Percentiles rank a stretch among this genome's conserved stretches.
Evolutionary conservation across 2,329 filamentous ascomycete genomes (phyloP).

Genomic region (Alternaria brassicicola): DNA sequence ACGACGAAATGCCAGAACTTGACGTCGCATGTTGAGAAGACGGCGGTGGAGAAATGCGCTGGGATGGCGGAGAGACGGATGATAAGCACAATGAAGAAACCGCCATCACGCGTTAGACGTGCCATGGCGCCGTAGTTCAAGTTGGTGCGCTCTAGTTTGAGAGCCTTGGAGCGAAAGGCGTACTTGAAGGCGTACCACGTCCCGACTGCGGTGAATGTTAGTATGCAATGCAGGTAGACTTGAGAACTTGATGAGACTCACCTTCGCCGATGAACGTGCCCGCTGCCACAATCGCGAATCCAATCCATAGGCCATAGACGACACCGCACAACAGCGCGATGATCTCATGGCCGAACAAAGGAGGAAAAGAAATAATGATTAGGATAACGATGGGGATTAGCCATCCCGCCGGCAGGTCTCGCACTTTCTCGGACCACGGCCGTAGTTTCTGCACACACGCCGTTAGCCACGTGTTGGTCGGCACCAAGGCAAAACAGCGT

Average conservation of each 20-base stretch:
- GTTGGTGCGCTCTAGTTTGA: constrained; percentile 44
- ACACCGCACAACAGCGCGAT: constrained; percentile 45
- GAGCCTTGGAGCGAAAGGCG: constrained; percentile 36
- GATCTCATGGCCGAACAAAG: constrained; percentile 44
- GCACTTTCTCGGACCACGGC: constrained; percentile 44
- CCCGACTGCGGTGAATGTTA: constrained; percentile 32
- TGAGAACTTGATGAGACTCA: constrained; percentile 15
- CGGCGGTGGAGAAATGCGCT: constrained; percentile 44
- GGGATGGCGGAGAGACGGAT: constrained; percentile 46
- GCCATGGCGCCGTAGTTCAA: constrained; percentile 47
- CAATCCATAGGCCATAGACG: constrained; percentile 44
- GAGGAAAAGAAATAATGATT: constrained; percentile 44
- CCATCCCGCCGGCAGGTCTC: constrained; percentile 45
- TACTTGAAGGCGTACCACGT: constrained; percentile 48
- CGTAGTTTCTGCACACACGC: constrained; percentile 32
- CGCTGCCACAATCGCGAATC: constrained; percentile 42
- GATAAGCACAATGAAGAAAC: constrained; percentile 44
- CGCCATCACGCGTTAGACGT: constrained; percentile 42
- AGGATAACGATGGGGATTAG: constrained; percentile 45
- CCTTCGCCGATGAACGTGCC: constrained; percentile 46
- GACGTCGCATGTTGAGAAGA: constrained; percentile 47
- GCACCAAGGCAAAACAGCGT: background rate
- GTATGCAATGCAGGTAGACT: background rate
- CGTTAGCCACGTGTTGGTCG: constrained; percentile 12
- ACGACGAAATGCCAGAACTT: constrained; percentile 46